A percentile compares a stretch with the other conserved stretches of the same genome.
phyloP scores from a whole-genome alignment of 371 early-diverging fungal species.

The Circinella minor region DNA sequence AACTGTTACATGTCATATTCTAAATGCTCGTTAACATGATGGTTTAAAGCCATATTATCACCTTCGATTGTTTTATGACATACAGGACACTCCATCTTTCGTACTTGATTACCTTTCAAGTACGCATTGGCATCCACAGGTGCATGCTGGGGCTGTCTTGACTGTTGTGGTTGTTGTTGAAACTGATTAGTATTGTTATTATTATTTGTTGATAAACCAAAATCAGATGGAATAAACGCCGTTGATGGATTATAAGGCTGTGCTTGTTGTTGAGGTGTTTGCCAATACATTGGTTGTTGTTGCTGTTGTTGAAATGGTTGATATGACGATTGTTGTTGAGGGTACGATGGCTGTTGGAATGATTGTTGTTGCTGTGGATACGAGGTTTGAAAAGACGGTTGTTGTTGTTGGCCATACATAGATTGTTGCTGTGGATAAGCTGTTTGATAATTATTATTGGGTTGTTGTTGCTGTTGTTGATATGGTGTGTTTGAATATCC shows the following conservation, averaged over 20 bases:
- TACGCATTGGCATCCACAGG: slow-evolving; percentile 41
- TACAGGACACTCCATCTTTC: slow-evolving; percentile 48
- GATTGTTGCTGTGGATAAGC: slow-evolving; percentile 10
- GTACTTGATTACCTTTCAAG: slow-evolving; percentile 39
- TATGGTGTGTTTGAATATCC: not conserved
- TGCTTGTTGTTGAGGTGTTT: slow-evolving; percentile 22
- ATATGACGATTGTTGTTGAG: slow-evolving; percentile 25
- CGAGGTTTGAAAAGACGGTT: not conserved
- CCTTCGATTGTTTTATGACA: slow-evolving; percentile 53
- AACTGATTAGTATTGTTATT: not conserved
- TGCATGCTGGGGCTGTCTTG: slow-evolving; percentile 30
- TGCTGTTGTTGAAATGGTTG: slow-evolving; percentile 35
- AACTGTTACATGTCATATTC: slow-evolving; percentile 16
- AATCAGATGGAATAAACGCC: slow-evolving; percentile 40
- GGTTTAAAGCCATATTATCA: slow-evolving; percentile 53
- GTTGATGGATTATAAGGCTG: slow-evolving; percentile 24
- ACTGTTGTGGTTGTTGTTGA: slow-evolving; percentile 21
- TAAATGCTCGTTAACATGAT: slow-evolving; percentile 55
- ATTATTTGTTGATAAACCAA: slow-evolving; percentile 29
- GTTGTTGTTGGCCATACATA: slow-evolving; percentile 17
- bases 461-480: slow-evolving; percentile 17
- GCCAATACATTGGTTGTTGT: slow-evolving; percentile 32
- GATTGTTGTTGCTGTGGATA: slow-evolving; percentile 8
- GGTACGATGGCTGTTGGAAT: slow-evolving; percentile 26
- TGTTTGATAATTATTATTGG: not conserved